Percentiles rank a stretch among this genome's conserved stretches.
These are phyloP conservation scores for Boletellus ananas DNA, from an alignment of 768 basidiomycete species.

Conservation along the genomic window DNA sequence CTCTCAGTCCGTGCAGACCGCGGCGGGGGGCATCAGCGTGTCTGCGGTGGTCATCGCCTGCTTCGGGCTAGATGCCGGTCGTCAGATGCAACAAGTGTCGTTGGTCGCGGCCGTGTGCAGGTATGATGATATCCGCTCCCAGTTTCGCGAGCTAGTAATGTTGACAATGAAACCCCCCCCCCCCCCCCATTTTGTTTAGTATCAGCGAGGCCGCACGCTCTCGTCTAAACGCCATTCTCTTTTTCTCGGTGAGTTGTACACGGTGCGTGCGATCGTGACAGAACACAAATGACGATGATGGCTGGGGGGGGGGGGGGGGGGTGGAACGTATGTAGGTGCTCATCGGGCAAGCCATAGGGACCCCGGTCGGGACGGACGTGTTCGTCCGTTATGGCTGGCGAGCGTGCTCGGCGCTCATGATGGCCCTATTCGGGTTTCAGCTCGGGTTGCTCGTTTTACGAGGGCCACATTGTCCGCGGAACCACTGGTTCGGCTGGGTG, in stretches of 20 bases:
- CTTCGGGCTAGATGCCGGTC: conserved; percentile 68
- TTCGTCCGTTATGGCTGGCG: conserved; percentile 72
- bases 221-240: conserved; percentile 71
- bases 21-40: conserved; percentile 65
- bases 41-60: conserved; percentile 67
- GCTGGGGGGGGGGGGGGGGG: no score
- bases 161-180: neutral
- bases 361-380: conserved; percentile 66
- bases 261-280: no score
- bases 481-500: conserved; percentile 61
- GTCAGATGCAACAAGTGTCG: conserved; percentile 73
- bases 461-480: conserved; percentile 55
- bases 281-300: no score
- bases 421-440: conserved; percentile 57
- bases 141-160: neutral
- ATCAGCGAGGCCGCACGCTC: conserved; percentile 45
- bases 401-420: conserved; percentile 54
- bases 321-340: conserved; percentile 36
- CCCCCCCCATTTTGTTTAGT: no score
- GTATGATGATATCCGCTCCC: conserved; percentile 29
- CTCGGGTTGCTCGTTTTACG: conserved; percentile 56
- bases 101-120: conserved; percentile 56
- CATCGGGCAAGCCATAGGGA: conserved; percentile 81
- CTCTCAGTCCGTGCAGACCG: conserved; percentile 63
- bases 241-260: conserved; percentile 52